Evolutionary conservation across 306 rosid species (phyloP).

Genomic region (Lupinus albus): DNA sequence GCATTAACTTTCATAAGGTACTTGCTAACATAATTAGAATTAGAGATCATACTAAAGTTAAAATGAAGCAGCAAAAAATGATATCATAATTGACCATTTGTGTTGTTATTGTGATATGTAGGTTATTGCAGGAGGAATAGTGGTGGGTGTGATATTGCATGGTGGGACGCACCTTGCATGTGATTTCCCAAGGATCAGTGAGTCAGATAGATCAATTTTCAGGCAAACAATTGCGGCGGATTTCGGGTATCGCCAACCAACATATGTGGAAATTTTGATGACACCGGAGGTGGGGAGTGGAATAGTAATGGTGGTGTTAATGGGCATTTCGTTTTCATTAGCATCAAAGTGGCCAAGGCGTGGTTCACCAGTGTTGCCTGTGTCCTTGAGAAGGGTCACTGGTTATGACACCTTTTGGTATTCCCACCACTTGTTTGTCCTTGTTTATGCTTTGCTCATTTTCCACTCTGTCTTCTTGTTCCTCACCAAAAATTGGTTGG

Average conservation of each 20-base stretch:
- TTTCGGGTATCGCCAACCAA: constrained; percentile 75
- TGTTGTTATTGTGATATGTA: constrained; percentile 19
- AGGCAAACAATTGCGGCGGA: constrained; percentile 59
- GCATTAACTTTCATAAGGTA: constrained; percentile 85
- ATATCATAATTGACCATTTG: too few relatives aligned
- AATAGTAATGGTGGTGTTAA: constrained; percentile 66
- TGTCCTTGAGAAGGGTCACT: constrained; percentile 62
- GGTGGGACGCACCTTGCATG: constrained; percentile 89
- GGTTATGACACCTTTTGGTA: constrained; percentile 91
- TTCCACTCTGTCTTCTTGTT: constrained; percentile 88
- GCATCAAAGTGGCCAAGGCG: constrained; percentile 92
- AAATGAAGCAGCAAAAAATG: too few relatives aligned
- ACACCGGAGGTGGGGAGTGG: constrained; percentile 76
- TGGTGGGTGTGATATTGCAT: constrained; percentile 79
- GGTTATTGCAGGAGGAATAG: constrained; percentile 84
- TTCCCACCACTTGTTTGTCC: constrained; percentile 85
- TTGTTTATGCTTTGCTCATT: constrained; percentile 79
- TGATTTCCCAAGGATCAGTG: constrained; percentile 85
- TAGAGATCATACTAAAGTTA: too few relatives aligned
- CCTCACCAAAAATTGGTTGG: constrained; percentile 61
- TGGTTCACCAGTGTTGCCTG: constrained; percentile 56
- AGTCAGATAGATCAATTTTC: constrained; percentile 56
- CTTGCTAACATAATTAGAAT: too few relatives aligned
- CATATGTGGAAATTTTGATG: constrained; percentile 62
- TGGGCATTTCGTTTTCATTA: constrained; percentile 72